Evolutionary conservation across 2,329 filamentous ascomycete genomes (phyloP).

Genomic region (Diaporthe australafricana): DNA sequence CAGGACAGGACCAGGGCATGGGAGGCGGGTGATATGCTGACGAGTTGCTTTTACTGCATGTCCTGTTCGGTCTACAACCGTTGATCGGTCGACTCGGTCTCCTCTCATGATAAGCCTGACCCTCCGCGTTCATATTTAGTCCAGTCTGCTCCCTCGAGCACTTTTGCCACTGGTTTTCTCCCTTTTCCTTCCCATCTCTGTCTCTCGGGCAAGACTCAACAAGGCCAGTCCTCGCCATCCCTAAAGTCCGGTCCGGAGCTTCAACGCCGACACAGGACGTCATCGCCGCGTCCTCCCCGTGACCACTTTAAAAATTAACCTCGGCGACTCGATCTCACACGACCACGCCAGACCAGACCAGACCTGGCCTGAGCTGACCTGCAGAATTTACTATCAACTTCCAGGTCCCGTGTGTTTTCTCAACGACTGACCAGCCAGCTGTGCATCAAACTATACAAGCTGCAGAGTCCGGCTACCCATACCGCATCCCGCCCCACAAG

Average conservation of each 20-base stretch:
- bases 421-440: neutral
- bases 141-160: neutral
- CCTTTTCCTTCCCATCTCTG: neutral
- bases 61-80: slow-evolving; percentile 20
- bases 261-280: slow-evolving; percentile 23
- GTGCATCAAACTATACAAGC: slow-evolving; percentile 17
- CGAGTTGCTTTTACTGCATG: slow-evolving; percentile 12
- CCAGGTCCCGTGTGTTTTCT: slow-evolving; percentile 15
- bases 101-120: slow-evolving; percentile 15
- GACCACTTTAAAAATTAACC: slow-evolving; percentile 18
- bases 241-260: slow-evolving; percentile 21
- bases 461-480: neutral
- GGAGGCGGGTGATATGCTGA: slow-evolving; percentile 19
- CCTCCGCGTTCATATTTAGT: slow-evolving; percentile 24
- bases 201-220: slow-evolving; percentile 16
- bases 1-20: slow-evolving; percentile 6
- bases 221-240: slow-evolving; percentile 8
- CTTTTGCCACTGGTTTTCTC: neutral
- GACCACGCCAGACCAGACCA: no score
- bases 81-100: slow-evolving; percentile 17
- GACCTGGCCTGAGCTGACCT: neutral
- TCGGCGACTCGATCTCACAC: slow-evolving; percentile 7
- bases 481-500: neutral
- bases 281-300: slow-evolving; percentile 21
- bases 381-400: neutral